Evolutionary conservation across 495 filamentous ascomycete genomes (phyloP).

Genomic region (Tuber indicum): DNA sequence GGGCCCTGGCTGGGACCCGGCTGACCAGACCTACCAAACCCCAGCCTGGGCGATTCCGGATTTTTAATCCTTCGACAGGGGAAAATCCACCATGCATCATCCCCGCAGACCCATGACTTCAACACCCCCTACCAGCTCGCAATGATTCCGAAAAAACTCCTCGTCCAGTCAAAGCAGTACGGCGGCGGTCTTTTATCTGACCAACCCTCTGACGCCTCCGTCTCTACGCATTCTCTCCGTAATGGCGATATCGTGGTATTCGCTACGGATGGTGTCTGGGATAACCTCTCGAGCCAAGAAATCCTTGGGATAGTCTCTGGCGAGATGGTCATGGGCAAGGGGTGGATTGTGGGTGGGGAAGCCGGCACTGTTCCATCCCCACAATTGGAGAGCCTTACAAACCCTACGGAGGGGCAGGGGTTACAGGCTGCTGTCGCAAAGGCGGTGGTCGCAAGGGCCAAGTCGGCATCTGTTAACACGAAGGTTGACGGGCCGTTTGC

Average conservation of each 20-base stretch:
- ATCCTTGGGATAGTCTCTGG: slow-evolving; percentile 70
- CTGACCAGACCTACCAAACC: slow-evolving; percentile 15
- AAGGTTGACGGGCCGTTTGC: slow-evolving; percentile 87
- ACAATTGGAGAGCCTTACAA: slow-evolving; percentile 23
- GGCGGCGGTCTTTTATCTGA: slow-evolving; percentile 76
- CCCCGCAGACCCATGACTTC: slow-evolving; percentile 90
- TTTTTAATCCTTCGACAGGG: slow-evolving; percentile 78
- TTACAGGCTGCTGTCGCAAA: slow-evolving; percentile 73
- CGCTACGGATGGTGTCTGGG: slow-evolving; percentile 92
- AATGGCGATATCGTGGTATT: slow-evolving; percentile 89
- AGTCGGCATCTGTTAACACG: slow-evolving; percentile 68
- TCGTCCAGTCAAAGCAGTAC: slow-evolving; percentile 67
- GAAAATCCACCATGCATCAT: slow-evolving; percentile 71
- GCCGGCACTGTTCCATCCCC: slow-evolving; percentile 40
- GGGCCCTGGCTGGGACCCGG: slow-evolving; percentile 7
- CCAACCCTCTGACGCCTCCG: slow-evolving; percentile 72
- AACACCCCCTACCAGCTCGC: slow-evolving; percentile 95
- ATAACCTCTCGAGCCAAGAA: slow-evolving; percentile 88
- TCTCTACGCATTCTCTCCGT: slow-evolving; percentile 64
- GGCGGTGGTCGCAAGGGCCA: slow-evolving; percentile 71
- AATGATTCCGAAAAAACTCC: slow-evolving; percentile 72
- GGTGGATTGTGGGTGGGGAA: slow-evolving; percentile 59
- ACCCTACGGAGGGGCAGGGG: slow-evolving; percentile 22
- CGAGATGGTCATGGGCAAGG: slow-evolving; percentile 63
- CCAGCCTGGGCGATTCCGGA: slow-evolving; percentile 85